Percentiles rank a stretch among this genome's conserved stretches.
phyloP scores from a whole-genome alignment of 2,329 filamentous ascomycete genomes.

The Leptographium flavum region DNA sequence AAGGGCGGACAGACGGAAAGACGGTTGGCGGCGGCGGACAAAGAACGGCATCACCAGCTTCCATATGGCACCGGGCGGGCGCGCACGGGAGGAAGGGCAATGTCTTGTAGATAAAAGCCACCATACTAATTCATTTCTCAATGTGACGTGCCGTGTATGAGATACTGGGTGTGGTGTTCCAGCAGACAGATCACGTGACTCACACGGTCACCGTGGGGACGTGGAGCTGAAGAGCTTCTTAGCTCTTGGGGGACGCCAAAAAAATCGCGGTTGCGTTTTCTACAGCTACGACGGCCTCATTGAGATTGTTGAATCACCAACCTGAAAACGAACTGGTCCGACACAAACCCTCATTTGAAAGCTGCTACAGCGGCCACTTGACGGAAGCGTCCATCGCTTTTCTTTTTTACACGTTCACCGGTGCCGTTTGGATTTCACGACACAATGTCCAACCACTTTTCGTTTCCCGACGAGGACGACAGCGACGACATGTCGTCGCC shows the following conservation, averaged over 20 bases:
- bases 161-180: neutral
- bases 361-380: too few species aligned
- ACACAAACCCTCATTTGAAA: neutral
- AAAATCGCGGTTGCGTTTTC: constrained; percentile 2
- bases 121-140: neutral
- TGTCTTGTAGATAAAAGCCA: constrained; percentile 1
- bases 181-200: neutral
- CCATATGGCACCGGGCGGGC: neutral
- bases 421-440: neutral
- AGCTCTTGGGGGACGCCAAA: neutral
- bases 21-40: neutral
- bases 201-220: neutral
- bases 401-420: neutral
- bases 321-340: neutral
- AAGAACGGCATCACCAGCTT: neutral
- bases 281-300: neutral
- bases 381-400: too few species aligned
- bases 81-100: neutral
- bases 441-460: constrained; percentile 11
- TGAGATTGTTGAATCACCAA: neutral
- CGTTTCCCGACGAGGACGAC: constrained; percentile 10
- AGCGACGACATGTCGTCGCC: constrained; percentile 8
- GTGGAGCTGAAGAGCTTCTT: neutral
- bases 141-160: neutral
- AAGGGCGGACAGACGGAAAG: neutral